These are phyloP conservation scores for Spirogloea muscicola DNA, from an alignment of 139 green algal genomes.

Conservation along the genomic window DNA sequence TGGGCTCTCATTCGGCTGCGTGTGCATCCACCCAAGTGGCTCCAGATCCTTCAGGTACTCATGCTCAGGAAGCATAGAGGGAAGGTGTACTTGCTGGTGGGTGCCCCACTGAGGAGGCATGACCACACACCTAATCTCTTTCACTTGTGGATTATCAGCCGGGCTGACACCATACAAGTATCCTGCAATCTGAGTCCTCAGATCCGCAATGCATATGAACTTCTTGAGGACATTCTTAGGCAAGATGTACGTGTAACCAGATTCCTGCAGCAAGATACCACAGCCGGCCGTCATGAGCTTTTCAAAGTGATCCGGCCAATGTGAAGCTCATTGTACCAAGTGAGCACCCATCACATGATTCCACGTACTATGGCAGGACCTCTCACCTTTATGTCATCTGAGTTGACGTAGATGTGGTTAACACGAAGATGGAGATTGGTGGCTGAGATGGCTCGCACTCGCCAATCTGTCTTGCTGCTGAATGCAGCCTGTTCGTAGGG, in stretches of 20 bases:
- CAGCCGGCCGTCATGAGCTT: background rate
- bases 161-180: slow-evolving; percentile 93
- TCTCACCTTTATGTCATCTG: slow-evolving; percentile 79
- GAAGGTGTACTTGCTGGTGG: slow-evolving; percentile 89
- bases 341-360: background rate
- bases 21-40: slow-evolving; percentile 98
- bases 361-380: background rate
- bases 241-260: slow-evolving; percentile 96
- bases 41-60: slow-evolving; percentile 94
- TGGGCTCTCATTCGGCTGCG: slow-evolving; percentile 91
- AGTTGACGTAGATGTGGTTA: slow-evolving; percentile 99
- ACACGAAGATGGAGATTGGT: slow-evolving; percentile 98
- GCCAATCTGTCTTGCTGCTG: slow-evolving; percentile 96
- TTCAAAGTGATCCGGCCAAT: background rate
- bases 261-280: slow-evolving; percentile 28
- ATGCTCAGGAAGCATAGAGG: slow-evolving; percentile 81
- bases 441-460: slow-evolving; percentile 91
- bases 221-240: slow-evolving; percentile 99
- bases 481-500: slow-evolving; percentile 96
- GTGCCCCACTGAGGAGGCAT: slow-evolving; percentile 97
- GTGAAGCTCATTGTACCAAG: background rate
- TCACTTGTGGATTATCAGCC: slow-evolving; percentile 93
- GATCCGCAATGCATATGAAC: slow-evolving; percentile 97
- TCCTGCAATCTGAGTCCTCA: slow-evolving; percentile 84
- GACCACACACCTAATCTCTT: slow-evolving; percentile 92